These are phyloP conservation scores for Tuber brumale DNA, from an alignment of 495 filamentous ascomycete genomes.

Conservation along the genomic window DNA sequence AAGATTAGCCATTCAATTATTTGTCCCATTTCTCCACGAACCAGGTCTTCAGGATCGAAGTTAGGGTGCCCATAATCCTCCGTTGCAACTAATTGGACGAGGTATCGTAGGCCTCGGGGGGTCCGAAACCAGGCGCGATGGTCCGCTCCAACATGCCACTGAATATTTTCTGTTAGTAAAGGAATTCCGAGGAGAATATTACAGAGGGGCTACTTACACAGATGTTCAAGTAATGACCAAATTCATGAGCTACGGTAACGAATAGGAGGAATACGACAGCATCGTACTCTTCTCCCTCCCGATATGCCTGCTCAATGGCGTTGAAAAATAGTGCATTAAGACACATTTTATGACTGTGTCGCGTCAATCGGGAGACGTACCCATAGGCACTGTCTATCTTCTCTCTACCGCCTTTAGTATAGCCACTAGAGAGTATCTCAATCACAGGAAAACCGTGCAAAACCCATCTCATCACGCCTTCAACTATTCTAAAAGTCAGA, in stretches of 20 bases:
- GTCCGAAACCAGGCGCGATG: neutral
- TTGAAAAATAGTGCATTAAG: conserved; percentile 18
- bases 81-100: neutral
- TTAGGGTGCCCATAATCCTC: neutral
- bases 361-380: neutral
- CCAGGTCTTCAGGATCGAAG: neutral
- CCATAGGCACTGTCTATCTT: neutral
- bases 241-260: conserved; percentile 13
- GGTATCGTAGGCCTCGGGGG: neutral
- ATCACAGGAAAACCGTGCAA: conserved; percentile 21
- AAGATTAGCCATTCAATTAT: conserved; percentile 24
- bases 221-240: conserved; percentile 21
- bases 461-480: conserved; percentile 21
- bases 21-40: conserved; percentile 21
- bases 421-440: conserved; percentile 7
- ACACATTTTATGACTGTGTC: conserved; percentile 3
- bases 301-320: conserved; percentile 11
- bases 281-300: conserved; percentile 9
- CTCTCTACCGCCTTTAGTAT: neutral
- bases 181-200: neutral
- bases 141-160: neutral
- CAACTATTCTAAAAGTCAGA: conserved; percentile 8
- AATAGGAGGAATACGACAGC: conserved; percentile 17
- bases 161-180: neutral
- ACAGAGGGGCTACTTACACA: conserved; percentile 3